These are phyloP conservation scores for Alternaria dauci DNA, from an alignment of 2,329 filamentous ascomycete genomes.

Conservation along the genomic window DNA sequence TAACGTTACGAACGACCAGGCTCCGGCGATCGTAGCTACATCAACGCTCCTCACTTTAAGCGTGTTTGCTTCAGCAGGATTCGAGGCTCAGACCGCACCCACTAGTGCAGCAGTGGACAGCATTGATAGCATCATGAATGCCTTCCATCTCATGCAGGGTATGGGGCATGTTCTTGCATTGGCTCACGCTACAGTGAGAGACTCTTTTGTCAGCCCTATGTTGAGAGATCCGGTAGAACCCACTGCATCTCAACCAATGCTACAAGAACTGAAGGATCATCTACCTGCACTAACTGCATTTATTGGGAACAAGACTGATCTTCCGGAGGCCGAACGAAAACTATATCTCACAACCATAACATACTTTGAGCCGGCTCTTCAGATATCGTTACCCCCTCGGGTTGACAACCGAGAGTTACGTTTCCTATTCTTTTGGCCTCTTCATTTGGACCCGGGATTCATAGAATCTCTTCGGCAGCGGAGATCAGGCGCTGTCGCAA, in stretches of 20 bases:
- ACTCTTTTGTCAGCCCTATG: slow-evolving; percentile 38
- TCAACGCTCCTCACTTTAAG: slow-evolving; percentile 43
- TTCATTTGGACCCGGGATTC: slow-evolving; percentile 46
- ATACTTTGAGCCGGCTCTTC: slow-evolving; percentile 31
- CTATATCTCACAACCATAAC: slow-evolving; percentile 27
- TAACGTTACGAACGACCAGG: slow-evolving; percentile 41
- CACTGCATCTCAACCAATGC: slow-evolving; percentile 39
- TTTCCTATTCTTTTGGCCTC: slow-evolving; percentile 51
- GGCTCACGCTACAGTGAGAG: slow-evolving; percentile 25
- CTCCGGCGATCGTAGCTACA: slow-evolving; percentile 42
- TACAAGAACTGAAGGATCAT: slow-evolving; percentile 32
- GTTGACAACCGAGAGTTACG: slow-evolving; percentile 47
- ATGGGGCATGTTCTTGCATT: slow-evolving; percentile 43
- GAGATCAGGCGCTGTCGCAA: slow-evolving; percentile 46
- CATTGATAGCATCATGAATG: slow-evolving; percentile 46
- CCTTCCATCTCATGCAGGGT: slow-evolving; percentile 48
- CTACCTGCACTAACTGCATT: slow-evolving; percentile 31
- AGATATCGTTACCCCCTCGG: slow-evolving; percentile 31
- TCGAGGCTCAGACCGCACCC: slow-evolving; percentile 28
- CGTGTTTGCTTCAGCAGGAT: slow-evolving; percentile 42
- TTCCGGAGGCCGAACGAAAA: slow-evolving; percentile 28
- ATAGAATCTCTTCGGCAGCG: slow-evolving; percentile 40
- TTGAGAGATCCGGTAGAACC: slow-evolving; percentile 28
- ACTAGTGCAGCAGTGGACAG: slow-evolving; percentile 16
- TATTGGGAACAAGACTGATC: slow-evolving; percentile 30